Evolutionary conservation across 345 rosid species (phyloP), one percentile per base, ranked within the genome.

Genomic region (Geranium rotundifolium): DNA sequence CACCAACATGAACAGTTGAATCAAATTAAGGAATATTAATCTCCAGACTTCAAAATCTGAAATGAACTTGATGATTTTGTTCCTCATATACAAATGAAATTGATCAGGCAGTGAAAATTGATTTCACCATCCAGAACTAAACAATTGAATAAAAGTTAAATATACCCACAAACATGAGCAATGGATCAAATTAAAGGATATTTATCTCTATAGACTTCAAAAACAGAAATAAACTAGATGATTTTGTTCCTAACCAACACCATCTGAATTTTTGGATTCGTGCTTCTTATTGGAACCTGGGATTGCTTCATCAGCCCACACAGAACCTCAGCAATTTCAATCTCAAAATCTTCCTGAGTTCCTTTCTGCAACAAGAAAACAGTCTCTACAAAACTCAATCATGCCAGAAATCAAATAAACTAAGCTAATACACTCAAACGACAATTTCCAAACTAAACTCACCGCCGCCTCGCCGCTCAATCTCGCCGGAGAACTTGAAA

Each of bases 241-340:
- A 41, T 41, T 41, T 41, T 41, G 50, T 31, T 31, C 7, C 7
- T 31, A 9, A 3, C 10, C 12, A 6, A 4, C 10, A 41, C 50
- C 50, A 41, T 41, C 50, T 1, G 10, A 69, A 37, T 69, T 54
- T 29, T 67, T 61, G 61, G 63, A 5, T 29, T 34, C 39, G 50
- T 54, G 59, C 75, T 75, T 76, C 41, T 76, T 68, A 69, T 66
- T 69, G 19, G 73, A 62, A 67, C 65, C 34, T 59, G 81, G 18
- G 83, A 64, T 23, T 81, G 88, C 67, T 71, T 81, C 74, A 12
- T 79, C 54, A 85, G 57, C 14, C 84, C 84, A 18, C 63, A 85
- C 57, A 83, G 71, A 52, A 85, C 83, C 71, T 85, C 84, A 0
- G 91, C 91, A 29, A 85, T 77, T 69, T 85, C 88, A 64, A 85